Evolutionary conservation across 345 rosid species (phyloP), one percentile per base, ranked within the genome.

Genomic region (Theobroma cacao): DNA sequence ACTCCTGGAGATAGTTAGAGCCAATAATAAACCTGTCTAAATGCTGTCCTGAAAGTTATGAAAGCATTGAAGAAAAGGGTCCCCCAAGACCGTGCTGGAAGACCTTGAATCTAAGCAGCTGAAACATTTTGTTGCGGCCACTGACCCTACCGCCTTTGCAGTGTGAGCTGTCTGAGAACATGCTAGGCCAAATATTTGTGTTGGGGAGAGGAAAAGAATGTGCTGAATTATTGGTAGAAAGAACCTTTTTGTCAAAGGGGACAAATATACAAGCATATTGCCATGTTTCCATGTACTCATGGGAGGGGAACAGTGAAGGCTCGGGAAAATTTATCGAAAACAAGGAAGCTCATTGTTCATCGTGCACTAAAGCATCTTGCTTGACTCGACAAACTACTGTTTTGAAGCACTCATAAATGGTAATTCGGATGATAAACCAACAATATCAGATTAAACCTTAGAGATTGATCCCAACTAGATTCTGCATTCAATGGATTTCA

Each of bases 91-190:
- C n/a, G n/a, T n/a, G 14, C 36, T 34, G 31, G 30, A 12, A 1
- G 69, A 12, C 47, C 40, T 61, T 52, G 58, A 38, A 74, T 14
- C 55, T 40, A 12, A 56, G 24, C 56, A 76, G 77, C 52, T 12
- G 63, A 58, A 24, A 75, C 78, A 82, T 75, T 80, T 65, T n/a
- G n/a, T 47, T 62, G 77, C 50, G 81, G 72, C 56, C 65, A 50
- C 20, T 26, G 79, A 70, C 84, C 84, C 84, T 68, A 74, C 82
- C 20, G 20, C 80, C 80, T 77, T 79, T 79, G 31, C 76, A 72
- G 50, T 62, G 45, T 78, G 84, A 78, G 83, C 83, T 83, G 87
- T 82, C 31, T 20, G 2, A 43, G 77, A 86, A 85, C 88, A 83
- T 85, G 85, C 76, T 20, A n/a, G 38, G 58, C 66, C 65, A 33